Conservation (phyloP, 345 rosid genomes). For the Eutrema heterophyllum region DNA sequence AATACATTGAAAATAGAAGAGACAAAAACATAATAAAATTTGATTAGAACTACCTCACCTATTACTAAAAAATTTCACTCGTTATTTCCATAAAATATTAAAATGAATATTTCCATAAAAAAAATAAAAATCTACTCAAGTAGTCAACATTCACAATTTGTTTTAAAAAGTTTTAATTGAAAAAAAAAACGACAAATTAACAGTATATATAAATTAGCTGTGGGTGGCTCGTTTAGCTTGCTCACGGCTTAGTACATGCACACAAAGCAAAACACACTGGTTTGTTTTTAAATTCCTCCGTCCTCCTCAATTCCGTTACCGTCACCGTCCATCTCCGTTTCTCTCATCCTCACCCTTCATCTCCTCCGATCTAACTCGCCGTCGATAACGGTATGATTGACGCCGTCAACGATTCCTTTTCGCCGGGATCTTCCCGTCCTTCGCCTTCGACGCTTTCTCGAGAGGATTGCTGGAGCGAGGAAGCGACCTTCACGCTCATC, state of each 20-base stretch:
- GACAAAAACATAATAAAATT: background rate
- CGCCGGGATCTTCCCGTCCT: slow-evolving; percentile 42
- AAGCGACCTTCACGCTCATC: slow-evolving; percentile 89
- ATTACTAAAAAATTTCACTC: background rate
- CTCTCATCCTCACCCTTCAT: slow-evolving; percentile 23
- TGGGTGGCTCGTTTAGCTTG: background rate
- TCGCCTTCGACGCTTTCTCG: slow-evolving; percentile 54
- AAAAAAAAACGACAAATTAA: background rate
- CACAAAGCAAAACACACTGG: slow-evolving; percentile 1
- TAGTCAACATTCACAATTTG: background rate
- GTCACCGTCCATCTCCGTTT: slow-evolving; percentile 23
- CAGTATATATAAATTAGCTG: background rate
- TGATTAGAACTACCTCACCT: background rate
- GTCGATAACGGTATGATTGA: slow-evolving; percentile 21
- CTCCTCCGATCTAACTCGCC: slow-evolving; percentile 16
- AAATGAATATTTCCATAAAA: background rate
- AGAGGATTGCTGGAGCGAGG: slow-evolving; percentile 99
- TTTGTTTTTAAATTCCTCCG: slow-evolving; percentile 14
- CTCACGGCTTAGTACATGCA: slow-evolving; percentile 18
- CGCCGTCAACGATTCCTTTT: slow-evolving; percentile 36
- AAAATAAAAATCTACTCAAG: too few relatives aligned
- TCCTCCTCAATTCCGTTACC: slow-evolving; percentile 21
- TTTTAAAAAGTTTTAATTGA: background rate
- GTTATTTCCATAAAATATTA: background rate
- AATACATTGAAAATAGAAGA: background rate